Conservation (phyloP, 2,329 filamentous ascomycete species). For the Fusarium tupiense region DNA sequence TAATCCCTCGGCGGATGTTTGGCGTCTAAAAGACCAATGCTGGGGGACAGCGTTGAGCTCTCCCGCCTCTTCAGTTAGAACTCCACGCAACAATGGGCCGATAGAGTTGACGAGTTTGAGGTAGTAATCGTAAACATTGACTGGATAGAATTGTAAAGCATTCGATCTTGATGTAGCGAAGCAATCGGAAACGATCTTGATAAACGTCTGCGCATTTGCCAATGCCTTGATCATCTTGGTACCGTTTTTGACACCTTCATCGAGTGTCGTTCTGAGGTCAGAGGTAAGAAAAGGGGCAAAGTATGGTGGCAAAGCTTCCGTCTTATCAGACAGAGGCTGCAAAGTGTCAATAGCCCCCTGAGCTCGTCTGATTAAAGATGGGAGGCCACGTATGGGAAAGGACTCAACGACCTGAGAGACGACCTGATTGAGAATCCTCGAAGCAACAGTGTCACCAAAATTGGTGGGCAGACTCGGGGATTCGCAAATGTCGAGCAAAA, state of each 20-base stretch:
- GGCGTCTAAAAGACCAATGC: constrained; percentile 62
- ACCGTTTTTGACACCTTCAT: constrained; percentile 64
- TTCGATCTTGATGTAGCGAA: constrained; percentile 76
- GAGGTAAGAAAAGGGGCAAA: constrained; percentile 74
- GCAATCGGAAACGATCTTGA: constrained; percentile 77
- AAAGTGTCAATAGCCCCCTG: constrained; percentile 75
- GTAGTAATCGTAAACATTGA: constrained; percentile 90
- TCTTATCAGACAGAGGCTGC: constrained; percentile 67
- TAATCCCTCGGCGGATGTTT: constrained; percentile 42
- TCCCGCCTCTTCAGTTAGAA: constrained; percentile 85
- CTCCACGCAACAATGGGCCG: constrained; percentile 79
- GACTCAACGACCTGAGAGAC: constrained; percentile 82
- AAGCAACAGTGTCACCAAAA: constrained; percentile 69
- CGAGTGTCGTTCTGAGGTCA: constrained; percentile 46
- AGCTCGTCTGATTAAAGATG: constrained; percentile 80
- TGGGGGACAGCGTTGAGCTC: constrained; percentile 79
- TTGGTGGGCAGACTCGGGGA: constrained; percentile 79
- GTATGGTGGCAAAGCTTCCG: constrained; percentile 67
- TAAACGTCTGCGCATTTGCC: constrained; percentile 78
- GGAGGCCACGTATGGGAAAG: constrained; percentile 82
- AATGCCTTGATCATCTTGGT: constrained; percentile 83
- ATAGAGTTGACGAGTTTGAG: constrained; percentile 76
- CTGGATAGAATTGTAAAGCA: constrained; percentile 72
- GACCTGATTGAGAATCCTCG: constrained; percentile 76
- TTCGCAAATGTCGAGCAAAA: constrained; percentile 84